phyloP scores from a whole-genome alignment of 768 basidiomycete genomes.

The Hypsizygus marmoreus region DNA sequence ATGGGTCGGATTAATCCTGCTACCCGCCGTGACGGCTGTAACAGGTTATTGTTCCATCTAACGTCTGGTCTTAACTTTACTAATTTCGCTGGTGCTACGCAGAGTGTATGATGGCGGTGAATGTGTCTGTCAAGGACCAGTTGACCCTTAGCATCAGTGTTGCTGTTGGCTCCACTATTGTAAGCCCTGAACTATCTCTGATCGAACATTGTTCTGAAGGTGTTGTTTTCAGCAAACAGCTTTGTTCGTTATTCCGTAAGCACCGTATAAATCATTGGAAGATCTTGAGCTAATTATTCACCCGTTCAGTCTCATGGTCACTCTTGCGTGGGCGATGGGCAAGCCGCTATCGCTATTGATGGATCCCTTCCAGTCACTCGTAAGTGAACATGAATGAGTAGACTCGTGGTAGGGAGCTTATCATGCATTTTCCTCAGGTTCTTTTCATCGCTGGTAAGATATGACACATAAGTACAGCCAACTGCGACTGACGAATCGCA shows the following conservation, averaged over 20 bases:
- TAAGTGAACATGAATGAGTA: constrained; percentile 30
- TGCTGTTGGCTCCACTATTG: constrained; percentile 85
- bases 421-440: constrained; percentile 43
- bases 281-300: not conserved
- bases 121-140: constrained; percentile 89
- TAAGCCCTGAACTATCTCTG: too few species aligned
- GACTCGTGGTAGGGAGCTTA: not conserved
- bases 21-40: constrained; percentile 82
- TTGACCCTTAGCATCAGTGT: constrained; percentile 85
- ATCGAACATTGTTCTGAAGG: constrained; percentile 1
- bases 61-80: too few species aligned
- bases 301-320: constrained; percentile 61
- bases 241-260: constrained; percentile 82
- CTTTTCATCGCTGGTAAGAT: constrained; percentile 11
- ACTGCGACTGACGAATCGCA: too few species aligned
- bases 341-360: constrained; percentile 83
- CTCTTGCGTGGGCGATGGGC: constrained; percentile 78
- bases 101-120: constrained; percentile 90
- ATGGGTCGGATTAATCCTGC: constrained; percentile 86
- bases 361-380: constrained; percentile 86
- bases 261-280: constrained; percentile 9
- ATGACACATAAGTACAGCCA: too few species aligned
- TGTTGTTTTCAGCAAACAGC: constrained; percentile 65
- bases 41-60: constrained; percentile 50
- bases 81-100: constrained; percentile 11